These are phyloP conservation scores for Aspergillus versicolor DNA, from an alignment of 2,329 filamentous ascomycete species.

Conservation along the genomic window DNA sequence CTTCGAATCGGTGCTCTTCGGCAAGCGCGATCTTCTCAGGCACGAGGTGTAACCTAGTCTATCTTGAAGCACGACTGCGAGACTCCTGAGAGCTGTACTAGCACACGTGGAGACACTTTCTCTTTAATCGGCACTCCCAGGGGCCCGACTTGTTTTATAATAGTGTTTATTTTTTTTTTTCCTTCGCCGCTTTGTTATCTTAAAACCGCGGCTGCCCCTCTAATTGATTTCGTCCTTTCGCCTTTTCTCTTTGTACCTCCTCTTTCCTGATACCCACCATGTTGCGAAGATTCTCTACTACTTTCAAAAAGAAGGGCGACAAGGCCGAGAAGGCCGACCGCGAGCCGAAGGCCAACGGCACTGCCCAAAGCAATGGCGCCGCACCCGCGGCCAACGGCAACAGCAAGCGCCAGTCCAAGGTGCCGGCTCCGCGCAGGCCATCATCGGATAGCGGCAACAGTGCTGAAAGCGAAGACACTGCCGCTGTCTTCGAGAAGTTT, in stretches of 20 bases:
- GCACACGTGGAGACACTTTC: slow-evolving; percentile 8
- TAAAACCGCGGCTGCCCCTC: slow-evolving; percentile 12
- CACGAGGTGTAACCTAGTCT: slow-evolving; percentile 1
- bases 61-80: not conserved
- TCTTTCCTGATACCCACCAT: slow-evolving; percentile 28
- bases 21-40: slow-evolving; percentile 11
- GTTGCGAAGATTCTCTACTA: slow-evolving; percentile 42
- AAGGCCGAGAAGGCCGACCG: slow-evolving; percentile 29
- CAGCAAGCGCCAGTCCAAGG: slow-evolving; percentile 36
- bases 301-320: slow-evolving; percentile 39
- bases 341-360: slow-evolving; percentile 32
- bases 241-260: not conserved
- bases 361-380: slow-evolving; percentile 11
- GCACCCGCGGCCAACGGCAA: slow-evolving; percentile 18
- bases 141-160: not conserved
- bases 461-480: slow-evolving; percentile 42
- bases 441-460: slow-evolving; percentile 27
- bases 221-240: slow-evolving; percentile 1
- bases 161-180: slow-evolving; percentile 10
- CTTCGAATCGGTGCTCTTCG: slow-evolving; percentile 12
- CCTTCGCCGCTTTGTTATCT: slow-evolving; percentile 3
- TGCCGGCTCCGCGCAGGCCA: slow-evolving; percentile 24
- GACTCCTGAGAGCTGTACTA: not conserved
- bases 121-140: slow-evolving; percentile 4
- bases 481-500: slow-evolving; percentile 44